Evolutionary conservation across 345 rosid genomes (phyloP), one percentile per base, ranked within the genome.

Genomic region (Limnanthes douglasii): DNA sequence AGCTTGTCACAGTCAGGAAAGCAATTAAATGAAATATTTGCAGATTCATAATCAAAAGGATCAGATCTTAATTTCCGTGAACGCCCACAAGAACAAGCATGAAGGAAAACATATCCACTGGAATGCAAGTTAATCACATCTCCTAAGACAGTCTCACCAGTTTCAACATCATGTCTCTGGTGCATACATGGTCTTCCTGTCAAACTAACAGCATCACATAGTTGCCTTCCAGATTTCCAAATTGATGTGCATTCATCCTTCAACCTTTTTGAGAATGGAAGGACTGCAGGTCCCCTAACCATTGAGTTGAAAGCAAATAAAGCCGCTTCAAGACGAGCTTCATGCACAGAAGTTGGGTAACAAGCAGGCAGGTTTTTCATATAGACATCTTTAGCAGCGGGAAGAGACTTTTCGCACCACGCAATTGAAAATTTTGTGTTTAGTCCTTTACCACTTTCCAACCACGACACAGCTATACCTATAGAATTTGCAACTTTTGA

Each of bases 21-120:
- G 54, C 73, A 65, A 59, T 37, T 59, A 15, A 60, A 57, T 28
- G 51, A 35, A 43, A 39, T 17, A 41, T 83, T 83, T 19, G 95
- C 95, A 3, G 80, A 70, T 47, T 70, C 73, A 60, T 74, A 78
- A 51, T 72, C 75, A 59, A 75, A 83, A 43, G 78, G 86, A 43
- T 83, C 95, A 24, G 65, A 49, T 30, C 61, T 66, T 36, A 75
- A 52, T 30, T 11, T 49, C 44, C 92, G 68, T 45, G 83, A 63
- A 28, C 83, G 86, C 29, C 92, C 95, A 68, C 92, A 83, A 31
- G 86, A 73, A 54, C 95, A 83, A 14, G 95, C 86, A 44, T 83
- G 95, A 49, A 78, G 83, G 54, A 78, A 78, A 50, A 65, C 70
- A 51, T 63, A 75, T 30, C 83, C 86, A 47, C 92, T 83, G 34